Evolutionary conservation across 2,329 filamentous ascomycete species (phyloP).

Genomic region (Ceratocystis smalleyi): DNA sequence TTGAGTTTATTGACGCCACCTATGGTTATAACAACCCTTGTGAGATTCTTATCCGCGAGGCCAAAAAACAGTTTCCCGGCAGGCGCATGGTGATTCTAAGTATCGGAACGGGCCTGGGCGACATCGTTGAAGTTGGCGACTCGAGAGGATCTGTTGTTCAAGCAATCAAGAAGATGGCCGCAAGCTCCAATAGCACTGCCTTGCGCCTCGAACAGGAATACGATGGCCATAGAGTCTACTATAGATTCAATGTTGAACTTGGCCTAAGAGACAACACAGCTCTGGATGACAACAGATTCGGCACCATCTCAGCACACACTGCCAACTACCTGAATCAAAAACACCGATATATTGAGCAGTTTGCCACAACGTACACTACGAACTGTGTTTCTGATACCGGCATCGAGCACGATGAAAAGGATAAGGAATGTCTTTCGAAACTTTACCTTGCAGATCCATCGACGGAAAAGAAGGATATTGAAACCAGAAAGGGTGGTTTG

Average conservation of each 20-base stretch:
- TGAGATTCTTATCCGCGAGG: conserved; percentile 22
- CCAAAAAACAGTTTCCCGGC: conserved; percentile 19
- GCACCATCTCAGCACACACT: conserved; percentile 20
- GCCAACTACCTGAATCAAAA: conserved; percentile 18
- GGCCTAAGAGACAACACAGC: conserved; percentile 21
- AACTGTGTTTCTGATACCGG: too few relatives aligned
- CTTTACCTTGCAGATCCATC: too few relatives aligned
- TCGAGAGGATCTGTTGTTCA: not conserved
- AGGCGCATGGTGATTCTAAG: conserved; percentile 19
- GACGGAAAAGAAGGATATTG: too few relatives aligned
- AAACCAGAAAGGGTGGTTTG: too few relatives aligned
- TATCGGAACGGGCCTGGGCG: conserved; percentile 21
- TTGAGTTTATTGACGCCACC: conserved; percentile 22
- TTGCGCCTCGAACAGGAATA: conserved; percentile 17
- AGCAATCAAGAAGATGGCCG: not conserved
- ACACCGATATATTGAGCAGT: not conserved
- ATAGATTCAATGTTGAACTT: conserved; percentile 21
- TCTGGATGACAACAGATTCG: conserved; percentile 20
- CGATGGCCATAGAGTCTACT: conserved; percentile 19
- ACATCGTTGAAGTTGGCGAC: conserved; percentile 18
- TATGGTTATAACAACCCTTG: conserved; percentile 24
- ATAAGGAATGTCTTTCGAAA: too few relatives aligned
- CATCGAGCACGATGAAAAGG: too few relatives aligned
- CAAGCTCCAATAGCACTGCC: too few relatives aligned
- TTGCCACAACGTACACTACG: not conserved